Evolutionary conservation across 2,329 filamentous ascomycete species (phyloP).

Genomic region (Coleophoma crateriformis): DNA sequence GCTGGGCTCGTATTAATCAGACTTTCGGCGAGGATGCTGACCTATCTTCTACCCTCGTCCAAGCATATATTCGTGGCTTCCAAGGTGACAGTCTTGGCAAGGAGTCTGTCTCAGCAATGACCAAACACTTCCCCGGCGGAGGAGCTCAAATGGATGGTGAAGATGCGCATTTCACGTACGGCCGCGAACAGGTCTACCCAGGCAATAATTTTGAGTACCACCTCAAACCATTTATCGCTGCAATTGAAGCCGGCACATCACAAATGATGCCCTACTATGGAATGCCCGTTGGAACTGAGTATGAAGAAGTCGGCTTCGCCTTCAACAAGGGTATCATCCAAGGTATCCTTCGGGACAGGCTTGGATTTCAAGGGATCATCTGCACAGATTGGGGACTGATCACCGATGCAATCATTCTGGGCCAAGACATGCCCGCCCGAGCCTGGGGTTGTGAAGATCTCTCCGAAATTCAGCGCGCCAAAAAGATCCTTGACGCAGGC

Average conservation of each 20-base stretch:
- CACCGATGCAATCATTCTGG: conserved; percentile 35
- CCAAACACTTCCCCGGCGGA: conserved; percentile 48
- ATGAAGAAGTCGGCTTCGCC: conserved; percentile 40
- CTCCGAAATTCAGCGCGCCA: conserved; percentile 34
- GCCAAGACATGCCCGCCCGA: conserved; percentile 39
- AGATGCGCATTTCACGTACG: conserved; percentile 46
- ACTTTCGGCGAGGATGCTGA: conserved; percentile 45
- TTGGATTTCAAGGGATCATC: conserved; percentile 46
- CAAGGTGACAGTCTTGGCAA: conserved; percentile 37
- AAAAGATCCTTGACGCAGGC: conserved; percentile 41
- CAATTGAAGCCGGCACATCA: conserved; percentile 40
- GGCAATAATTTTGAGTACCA: conserved; percentile 45
- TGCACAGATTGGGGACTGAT: conserved; percentile 47
- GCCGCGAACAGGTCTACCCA: conserved; percentile 45
- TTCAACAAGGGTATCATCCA: conserved; percentile 48
- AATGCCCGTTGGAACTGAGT: conserved; percentile 38
- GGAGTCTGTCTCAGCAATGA: conserved; percentile 39
- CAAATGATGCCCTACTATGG: conserved; percentile 50
- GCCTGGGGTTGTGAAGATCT: conserved; percentile 45
- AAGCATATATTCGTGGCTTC: conserved; percentile 42
- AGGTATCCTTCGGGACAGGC: conserved; percentile 37
- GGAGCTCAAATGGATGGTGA: conserved; percentile 43
- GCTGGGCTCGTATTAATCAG: conserved; percentile 40
- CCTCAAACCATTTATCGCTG: conserved; percentile 42
- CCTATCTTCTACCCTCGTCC: conserved; percentile 30